Base-by-base conservation (phyloP, 208 protist species). In the Acanthamoeba royreba region DNA sequence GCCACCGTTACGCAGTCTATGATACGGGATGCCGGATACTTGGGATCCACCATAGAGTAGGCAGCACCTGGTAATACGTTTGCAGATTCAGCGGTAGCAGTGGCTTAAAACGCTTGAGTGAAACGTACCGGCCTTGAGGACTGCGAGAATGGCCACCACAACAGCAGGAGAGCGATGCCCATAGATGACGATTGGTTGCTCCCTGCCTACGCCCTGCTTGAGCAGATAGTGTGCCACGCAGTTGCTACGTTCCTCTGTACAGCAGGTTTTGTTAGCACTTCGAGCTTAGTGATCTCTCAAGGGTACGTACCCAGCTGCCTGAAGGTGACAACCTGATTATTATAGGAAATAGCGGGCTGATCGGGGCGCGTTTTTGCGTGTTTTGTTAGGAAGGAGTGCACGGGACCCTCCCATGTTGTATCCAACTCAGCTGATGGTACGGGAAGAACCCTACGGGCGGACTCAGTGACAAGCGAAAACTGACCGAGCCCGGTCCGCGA, bases 41-140 rank as follows among this genome's bases (percentile, higher is more conserved):
- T 69, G 49, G 96, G 96, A 85, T 97, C 96, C 96, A 97, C 96
- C 95, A 97, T 97, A 9, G 95, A 93, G 63, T 96, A 97, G 35
- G 94, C 55, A 47, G 94, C 96, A n/a, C 95, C 63, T 74, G 63
- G 4, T 0, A 19, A 55, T 9, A 9, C 9, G 19, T 9, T 19
- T 9, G 19, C 13, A 9, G 49, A 55, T 0, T 35, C 31, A 63
- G 22, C 15, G 25, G 9, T 8, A 66, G 4, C 2, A 31, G n/a
- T n/a, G n/a, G n/a, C n/a, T n/a, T n/a, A n/a, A n/a, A n/a, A n/a
- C n/a, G n/a, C n/a, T n/a, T 8, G n/a, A 4, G 28, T 38, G 61
- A 3, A 4, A 74, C 63, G 63, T 25, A 74, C 63, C 96, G 38
- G 94, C 79, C 81, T 97, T 97, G 46, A 97, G 90, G 19, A 96